These are phyloP conservation scores for Taxillus chinensis DNA, from an alignment of 164 flowering plant species.

Conservation along the genomic window DNA sequence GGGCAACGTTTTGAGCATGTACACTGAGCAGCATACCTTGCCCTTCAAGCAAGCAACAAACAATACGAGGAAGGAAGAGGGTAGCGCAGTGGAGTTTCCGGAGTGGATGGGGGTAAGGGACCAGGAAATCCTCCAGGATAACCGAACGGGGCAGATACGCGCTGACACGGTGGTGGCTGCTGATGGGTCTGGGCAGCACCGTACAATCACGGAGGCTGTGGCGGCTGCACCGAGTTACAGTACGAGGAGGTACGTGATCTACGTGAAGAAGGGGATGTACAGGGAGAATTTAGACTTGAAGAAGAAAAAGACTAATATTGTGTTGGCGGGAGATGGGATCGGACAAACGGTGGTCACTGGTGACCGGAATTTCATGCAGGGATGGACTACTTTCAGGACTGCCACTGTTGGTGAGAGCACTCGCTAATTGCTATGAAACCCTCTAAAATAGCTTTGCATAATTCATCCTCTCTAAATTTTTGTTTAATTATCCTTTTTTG, in stretches of 20 bases:
- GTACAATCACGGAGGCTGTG: constrained; percentile 53
- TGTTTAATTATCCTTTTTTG: too few relatives aligned
- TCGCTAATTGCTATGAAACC: neutral
- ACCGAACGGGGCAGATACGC: constrained; percentile 27
- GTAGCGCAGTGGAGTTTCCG: constrained; percentile 24
- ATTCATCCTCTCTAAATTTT: too few relatives aligned
- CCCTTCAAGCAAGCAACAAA: constrained; percentile 34
- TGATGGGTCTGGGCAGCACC: constrained; percentile 64
- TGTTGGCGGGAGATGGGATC: constrained; percentile 80
- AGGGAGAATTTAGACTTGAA: constrained; percentile 68
- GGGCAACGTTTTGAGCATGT: constrained; percentile 53
- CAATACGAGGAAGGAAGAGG: constrained; percentile 12
- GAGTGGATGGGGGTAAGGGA: constrained; percentile 56
- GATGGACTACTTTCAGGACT: constrained; percentile 81
- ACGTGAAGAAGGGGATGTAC: constrained; percentile 71
- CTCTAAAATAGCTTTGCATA: too few relatives aligned
- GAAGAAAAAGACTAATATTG: constrained; percentile 71
- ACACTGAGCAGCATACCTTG: constrained; percentile 33
- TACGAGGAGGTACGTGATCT: constrained; percentile 51
- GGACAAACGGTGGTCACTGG: constrained; percentile 60
- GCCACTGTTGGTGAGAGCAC: constrained; percentile 70
- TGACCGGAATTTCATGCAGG: constrained; percentile 67
- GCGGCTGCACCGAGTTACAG: constrained; percentile 51
- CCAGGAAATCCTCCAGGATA: constrained; percentile 23
- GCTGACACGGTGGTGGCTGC: constrained; percentile 54